Percentiles rank a stretch among this genome's conserved stretches.
Conservation (phyloP, 2,329 filamentous ascomycete genomes). For the Aspergillus persii region DNA sequence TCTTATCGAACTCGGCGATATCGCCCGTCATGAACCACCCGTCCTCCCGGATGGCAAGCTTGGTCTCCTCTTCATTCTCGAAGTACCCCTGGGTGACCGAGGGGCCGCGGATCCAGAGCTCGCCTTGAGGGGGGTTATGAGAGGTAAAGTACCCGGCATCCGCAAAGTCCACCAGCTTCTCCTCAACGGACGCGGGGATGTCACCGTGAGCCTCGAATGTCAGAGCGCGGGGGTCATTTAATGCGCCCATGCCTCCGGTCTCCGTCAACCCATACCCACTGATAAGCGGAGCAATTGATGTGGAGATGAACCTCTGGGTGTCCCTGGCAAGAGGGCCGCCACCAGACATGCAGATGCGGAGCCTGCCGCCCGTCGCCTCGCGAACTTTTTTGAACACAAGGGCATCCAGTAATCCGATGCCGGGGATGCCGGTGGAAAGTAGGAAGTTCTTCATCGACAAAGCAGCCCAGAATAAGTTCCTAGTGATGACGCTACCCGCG, state of each 20-base stretch:
- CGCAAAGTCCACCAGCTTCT: constrained; percentile 87
- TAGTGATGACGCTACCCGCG: constrained; percentile 64
- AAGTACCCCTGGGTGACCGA: constrained; percentile 77
- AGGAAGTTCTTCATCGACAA: constrained; percentile 61
- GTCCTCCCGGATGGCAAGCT: constrained; percentile 72
- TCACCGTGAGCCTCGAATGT: constrained; percentile 74
- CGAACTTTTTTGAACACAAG: constrained; percentile 92
- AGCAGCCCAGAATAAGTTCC: constrained; percentile 74
- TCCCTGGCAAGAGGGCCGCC: constrained; percentile 85
- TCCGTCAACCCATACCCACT: constrained; percentile 92
- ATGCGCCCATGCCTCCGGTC: constrained; percentile 65
- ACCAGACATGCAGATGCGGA: constrained; percentile 91
- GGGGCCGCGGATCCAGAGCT: constrained; percentile 82
- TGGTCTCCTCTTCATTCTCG: constrained; percentile 81
- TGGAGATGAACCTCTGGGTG: constrained; percentile 85
- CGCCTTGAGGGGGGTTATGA: constrained; percentile 78
- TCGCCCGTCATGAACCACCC: constrained; percentile 98
- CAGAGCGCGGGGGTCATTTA: constrained; percentile 76
- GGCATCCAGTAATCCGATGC: constrained; percentile 69
- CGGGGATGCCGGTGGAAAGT: constrained; percentile 52
- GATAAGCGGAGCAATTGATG: constrained; percentile 93
- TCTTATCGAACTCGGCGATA: constrained; percentile 80
- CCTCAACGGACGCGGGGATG: constrained; percentile 71
- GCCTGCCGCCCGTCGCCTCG: constrained; percentile 79
- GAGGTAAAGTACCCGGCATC: constrained; percentile 83